These are phyloP conservation scores for Kodamaea hsintzibuensis DNA, from an alignment of 805 yeast genomes.

Conservation along the genomic window DNA sequence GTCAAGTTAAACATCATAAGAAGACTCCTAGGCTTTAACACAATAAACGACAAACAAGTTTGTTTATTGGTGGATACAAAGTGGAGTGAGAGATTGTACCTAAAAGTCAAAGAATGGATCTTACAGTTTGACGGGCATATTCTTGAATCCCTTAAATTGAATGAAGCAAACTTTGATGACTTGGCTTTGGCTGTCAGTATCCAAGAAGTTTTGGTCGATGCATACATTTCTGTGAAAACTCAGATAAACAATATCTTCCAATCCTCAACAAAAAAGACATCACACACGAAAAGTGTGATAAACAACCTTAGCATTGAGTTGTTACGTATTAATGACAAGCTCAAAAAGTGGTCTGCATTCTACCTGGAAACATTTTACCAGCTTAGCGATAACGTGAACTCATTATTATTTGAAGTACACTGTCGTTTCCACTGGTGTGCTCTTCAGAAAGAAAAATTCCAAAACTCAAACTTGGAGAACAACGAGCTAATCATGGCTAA, in stretches of 20 bases:
- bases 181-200: constrained; percentile 36
- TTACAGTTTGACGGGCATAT: constrained; percentile 29
- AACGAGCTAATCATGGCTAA: constrained; percentile 27
- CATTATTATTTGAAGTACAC: background rate
- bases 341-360: constrained; percentile 49
- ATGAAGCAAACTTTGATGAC: background rate
- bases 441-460: constrained; percentile 27
- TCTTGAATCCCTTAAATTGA: constrained; percentile 2
- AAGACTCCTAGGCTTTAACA: constrained; percentile 21
- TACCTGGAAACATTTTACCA: constrained; percentile 26
- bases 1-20: constrained; percentile 26
- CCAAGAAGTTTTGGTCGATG: constrained; percentile 49
- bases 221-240: constrained; percentile 33
- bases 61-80: constrained; percentile 37
- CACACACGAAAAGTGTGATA: constrained; percentile 22
- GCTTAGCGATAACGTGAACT: background rate
- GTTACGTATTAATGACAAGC: constrained; percentile 39
- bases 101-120: constrained; percentile 37
- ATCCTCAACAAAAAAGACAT: constrained; percentile 17
- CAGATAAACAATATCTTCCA: constrained; percentile 21
- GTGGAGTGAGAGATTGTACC: constrained; percentile 40
- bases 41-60: constrained; percentile 1
- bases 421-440: constrained; percentile 38
- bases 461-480: constrained; percentile 31
- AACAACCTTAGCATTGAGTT: constrained; percentile 41